Evolutionary conservation across 805 yeast species (phyloP), one percentile per base, ranked within the genome.

Genomic region (Pichia heedii): DNA sequence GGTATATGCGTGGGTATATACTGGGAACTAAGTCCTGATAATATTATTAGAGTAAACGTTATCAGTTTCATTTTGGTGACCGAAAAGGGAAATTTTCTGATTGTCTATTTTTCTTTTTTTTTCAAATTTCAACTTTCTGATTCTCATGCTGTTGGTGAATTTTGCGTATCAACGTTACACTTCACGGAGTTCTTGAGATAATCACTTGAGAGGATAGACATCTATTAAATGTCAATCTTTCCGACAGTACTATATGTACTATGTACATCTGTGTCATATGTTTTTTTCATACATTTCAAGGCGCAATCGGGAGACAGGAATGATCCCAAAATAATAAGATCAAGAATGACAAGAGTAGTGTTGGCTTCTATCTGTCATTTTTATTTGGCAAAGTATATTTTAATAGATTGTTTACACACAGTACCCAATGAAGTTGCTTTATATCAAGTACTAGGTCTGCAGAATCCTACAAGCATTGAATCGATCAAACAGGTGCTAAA

Each of bases 1-100:
- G 88, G 73, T 71, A 82, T 27, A 73, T 84, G 63, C 74, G 79
- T 43, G 70, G 69, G n/a, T 65, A 72, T 5, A 21, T 58, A 13
- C 22, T 34, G 2, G 45, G 45, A 15, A 22, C 18, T 3, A 42
- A 22, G 11, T 16, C 42, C 13, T 42, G 19, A 15, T 29, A 29
- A 7, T 8, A 24, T 29, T 8, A 12, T 29, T 29, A 13, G 15
- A n/a, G 7, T 27, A 8, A 6, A 8, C 2, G n/a, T n/a, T n/a
- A n/a, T n/a, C n/a, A 13, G 2, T 10, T 12, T 29, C 8, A 29
- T 29, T 29, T 13, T 13, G 9, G 32, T 29, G 32, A 6, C 32
- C 32, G 16, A 29, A 29, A 29, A 29, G 16, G 18, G 32, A 13
- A 29, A 29, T 29, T n/a, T n/a, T n/a, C n/a, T n/a, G n/a, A n/a